Percentiles rank a stretch among this genome's conserved stretches.
Evolutionary conservation across 148 eudicot species (phyloP).

Genomic region (Vaccinium vitisidaea): DNA sequence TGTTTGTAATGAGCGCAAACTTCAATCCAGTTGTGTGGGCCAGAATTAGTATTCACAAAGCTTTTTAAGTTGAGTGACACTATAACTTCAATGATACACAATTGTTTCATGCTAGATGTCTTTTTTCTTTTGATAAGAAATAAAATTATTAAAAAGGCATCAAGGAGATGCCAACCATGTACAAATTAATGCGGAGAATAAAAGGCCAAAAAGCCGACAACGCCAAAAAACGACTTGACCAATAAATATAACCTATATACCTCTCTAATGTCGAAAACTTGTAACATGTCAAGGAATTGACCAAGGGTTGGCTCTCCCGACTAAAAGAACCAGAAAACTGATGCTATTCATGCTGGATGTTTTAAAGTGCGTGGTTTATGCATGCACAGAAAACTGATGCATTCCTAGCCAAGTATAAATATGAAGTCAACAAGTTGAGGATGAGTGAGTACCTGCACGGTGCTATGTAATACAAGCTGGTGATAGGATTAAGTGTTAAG

Average conservation of each 20-base stretch:
- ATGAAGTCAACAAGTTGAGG: background rate
- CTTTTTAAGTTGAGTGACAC: background rate
- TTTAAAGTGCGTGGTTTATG: background rate
- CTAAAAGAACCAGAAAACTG: no score
- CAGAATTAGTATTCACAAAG: background rate
- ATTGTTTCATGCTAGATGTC: background rate
- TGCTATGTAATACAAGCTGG: conserved; percentile 87
- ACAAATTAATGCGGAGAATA: no score
- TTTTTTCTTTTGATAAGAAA: no score
- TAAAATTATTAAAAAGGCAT: no score
- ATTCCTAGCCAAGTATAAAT: background rate
- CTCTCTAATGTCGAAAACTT: no score
- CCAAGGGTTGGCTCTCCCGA: no score
- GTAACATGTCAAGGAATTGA: no score
- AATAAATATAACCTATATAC: no score
- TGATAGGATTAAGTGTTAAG: conserved; percentile 75
- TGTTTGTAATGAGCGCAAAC: background rate
- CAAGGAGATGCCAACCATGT: no score
- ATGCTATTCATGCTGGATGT: no score
- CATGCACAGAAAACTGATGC: background rate
- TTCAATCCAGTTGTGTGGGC: background rate
- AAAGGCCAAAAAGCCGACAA: no score
- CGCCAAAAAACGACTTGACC: no score
- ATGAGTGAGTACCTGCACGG: conserved; percentile 67
- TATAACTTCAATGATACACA: background rate